Percentiles rank a stretch among this genome's conserved stretches.
phyloP scores from a whole-genome alignment of 2,329 filamentous ascomycete genomes.

The Beauveria sp. region DNA sequence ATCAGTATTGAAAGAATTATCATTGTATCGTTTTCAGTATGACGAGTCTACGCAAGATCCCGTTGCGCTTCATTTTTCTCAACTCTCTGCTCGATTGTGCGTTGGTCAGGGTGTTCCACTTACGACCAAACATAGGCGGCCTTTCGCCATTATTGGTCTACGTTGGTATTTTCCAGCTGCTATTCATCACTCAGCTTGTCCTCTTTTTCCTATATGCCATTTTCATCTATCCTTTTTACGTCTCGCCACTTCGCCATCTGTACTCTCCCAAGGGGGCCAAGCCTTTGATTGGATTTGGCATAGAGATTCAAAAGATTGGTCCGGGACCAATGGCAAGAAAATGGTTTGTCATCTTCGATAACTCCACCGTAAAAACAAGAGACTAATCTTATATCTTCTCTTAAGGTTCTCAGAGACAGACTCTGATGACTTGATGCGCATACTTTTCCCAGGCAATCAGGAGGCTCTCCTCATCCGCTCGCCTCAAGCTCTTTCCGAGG shows the following conservation, averaged over 20 bases:
- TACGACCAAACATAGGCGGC: not conserved
- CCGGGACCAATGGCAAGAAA: constrained; percentile 41
- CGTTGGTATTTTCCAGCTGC: not conserved
- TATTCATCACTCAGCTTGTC: not conserved
- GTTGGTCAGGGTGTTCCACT: not conserved
- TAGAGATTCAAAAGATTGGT: not conserved
- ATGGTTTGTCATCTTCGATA: constrained; percentile 49
- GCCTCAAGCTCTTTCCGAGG: constrained; percentile 54
- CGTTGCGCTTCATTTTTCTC: not conserved
- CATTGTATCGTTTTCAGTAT: not conserved
- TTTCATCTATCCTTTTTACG: constrained; percentile 27
- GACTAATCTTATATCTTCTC: not conserved
- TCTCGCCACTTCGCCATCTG: constrained; percentile 31
- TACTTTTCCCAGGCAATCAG: constrained; percentile 47
- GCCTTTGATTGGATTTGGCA: not conserved
- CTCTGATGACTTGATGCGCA: constrained; percentile 58
- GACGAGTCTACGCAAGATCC: not conserved
- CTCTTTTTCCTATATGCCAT: constrained; percentile 19
- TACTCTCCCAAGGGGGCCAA: constrained; percentile 26
- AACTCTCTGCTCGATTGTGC: not conserved
- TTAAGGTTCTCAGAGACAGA: constrained; percentile 49
- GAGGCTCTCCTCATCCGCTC: constrained; percentile 50
- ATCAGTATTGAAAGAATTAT: not conserved
- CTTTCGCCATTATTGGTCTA: not conserved
- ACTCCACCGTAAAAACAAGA: not conserved